Evolutionary conservation across 768 basidiomycete genomes (phyloP).

Genomic region (Kwoniella bestiolae): DNA sequence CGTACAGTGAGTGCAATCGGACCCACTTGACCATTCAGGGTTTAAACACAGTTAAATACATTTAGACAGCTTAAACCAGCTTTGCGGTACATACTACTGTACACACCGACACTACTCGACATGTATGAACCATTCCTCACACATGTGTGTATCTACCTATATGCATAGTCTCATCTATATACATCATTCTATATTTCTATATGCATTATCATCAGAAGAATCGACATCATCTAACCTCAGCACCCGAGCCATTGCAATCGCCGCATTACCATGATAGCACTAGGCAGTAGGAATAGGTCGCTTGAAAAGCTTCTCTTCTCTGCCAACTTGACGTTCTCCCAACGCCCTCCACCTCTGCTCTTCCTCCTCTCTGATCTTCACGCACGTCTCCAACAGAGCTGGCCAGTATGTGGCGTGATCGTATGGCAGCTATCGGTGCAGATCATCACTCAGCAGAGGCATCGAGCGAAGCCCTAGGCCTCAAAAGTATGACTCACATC

Average conservation of each 20-base stretch:
- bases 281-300: not conserved
- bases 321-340: constrained; percentile 33
- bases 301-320: constrained; percentile 30
- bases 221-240: no score
- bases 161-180: no score
- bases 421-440: constrained; percentile 37
- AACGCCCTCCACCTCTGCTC: constrained; percentile 29
- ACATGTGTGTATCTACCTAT: not conserved
- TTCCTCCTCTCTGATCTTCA: constrained; percentile 27
- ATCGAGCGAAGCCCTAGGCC: no score
- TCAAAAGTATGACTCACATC: constrained; percentile 47
- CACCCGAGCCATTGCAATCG: no score
- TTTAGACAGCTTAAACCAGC: no score
- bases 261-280: not conserved
- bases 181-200: not conserved
- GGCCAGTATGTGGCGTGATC: constrained; percentile 48
- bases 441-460: not conserved
- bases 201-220: not conserved
- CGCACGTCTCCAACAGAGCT: constrained; percentile 34
- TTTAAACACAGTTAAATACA: no score
- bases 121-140: not conserved
- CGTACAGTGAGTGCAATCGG: no score
- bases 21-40: no score
- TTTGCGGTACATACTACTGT: no score
- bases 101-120: no score